Conservation (phyloP, 495 filamentous ascomycete genomes). For the Penicillium robsamsonii region DNA sequence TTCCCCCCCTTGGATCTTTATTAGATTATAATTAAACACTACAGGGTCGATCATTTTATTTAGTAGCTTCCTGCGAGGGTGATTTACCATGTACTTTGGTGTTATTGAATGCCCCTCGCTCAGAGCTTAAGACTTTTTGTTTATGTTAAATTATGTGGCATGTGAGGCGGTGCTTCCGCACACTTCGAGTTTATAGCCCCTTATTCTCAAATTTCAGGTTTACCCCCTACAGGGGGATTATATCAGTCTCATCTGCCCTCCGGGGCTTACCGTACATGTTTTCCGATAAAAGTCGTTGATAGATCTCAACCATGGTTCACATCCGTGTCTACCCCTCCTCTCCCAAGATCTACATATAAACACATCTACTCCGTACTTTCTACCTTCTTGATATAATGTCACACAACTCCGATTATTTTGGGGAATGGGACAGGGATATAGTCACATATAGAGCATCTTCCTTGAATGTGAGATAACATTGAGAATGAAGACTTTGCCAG, state of each 20-base stretch:
- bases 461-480: neutral
- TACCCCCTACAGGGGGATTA: slow-evolving; percentile 3
- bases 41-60: slow-evolving; percentile 9
- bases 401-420: neutral
- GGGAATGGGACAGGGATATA: slow-evolving; percentile 10
- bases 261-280: neutral
- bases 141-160: slow-evolving; percentile 9
- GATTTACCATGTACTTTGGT: neutral
- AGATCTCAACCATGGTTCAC: slow-evolving; percentile 11
- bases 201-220: slow-evolving; percentile 2
- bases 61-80: slow-evolving; percentile 9
- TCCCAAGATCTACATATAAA: neutral
- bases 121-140: slow-evolving; percentile 1
- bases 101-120: slow-evolving; percentile 12
- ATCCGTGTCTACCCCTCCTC: slow-evolving; percentile 5
- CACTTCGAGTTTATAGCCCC: slow-evolving; percentile 2
- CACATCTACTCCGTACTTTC: neutral
- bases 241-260: neutral
- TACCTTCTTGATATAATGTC: neutral
- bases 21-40: slow-evolving; percentile 4
- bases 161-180: slow-evolving; percentile 5
- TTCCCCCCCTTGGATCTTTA: slow-evolving; percentile 4
- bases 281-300: neutral
- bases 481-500: neutral
- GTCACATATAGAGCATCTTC: neutral